Percentiles rank a stretch among this genome's conserved stretches.
phyloP scores from a whole-genome alignment of 2,329 filamentous ascomycete genomes.

The Exophiala mesophila region DNA sequence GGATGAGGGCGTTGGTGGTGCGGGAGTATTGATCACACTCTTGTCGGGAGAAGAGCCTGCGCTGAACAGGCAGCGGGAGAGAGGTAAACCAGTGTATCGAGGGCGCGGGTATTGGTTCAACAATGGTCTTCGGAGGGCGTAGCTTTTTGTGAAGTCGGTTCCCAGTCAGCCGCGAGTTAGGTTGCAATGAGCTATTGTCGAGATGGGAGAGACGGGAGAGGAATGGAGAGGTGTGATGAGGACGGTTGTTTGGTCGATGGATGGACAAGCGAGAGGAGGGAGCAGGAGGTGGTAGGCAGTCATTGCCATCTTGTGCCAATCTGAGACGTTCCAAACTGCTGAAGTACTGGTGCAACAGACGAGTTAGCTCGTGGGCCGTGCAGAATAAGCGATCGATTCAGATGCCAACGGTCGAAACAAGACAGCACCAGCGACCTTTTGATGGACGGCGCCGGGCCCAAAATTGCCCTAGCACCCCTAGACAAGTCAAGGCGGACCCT shows the following conservation, averaged over 20 bases:
- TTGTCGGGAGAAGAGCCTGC: constrained; percentile 64
- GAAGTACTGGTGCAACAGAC: constrained; percentile 30
- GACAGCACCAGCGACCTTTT: too few species aligned
- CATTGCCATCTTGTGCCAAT: constrained; percentile 28
- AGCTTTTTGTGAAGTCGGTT: constrained; percentile 13
- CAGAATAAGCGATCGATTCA: constrained; percentile 21
- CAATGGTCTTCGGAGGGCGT: constrained; percentile 12
- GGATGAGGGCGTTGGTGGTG: constrained; percentile 46
- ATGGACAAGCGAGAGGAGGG: constrained; percentile 12
- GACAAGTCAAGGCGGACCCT: too few species aligned
- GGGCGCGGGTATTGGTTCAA: too few species aligned
- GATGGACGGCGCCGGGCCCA: too few species aligned
- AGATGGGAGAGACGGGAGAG: constrained; percentile 10
- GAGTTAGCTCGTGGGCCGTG: constrained; percentile 24
- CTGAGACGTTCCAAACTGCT: constrained; percentile 32
- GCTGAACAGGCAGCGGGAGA: constrained; percentile 67
- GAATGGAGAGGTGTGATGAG: constrained; percentile 5
- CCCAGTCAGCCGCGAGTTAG: constrained; percentile 8
- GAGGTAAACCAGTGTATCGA: constrained; percentile 65
- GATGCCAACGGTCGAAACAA: constrained; percentile 14
- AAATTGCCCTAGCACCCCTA: too few species aligned
- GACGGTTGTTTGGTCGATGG: constrained; percentile 7
- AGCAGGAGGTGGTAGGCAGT: constrained; percentile 14
- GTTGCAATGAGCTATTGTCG: too few species aligned
- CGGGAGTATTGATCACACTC: constrained; percentile 61